These are phyloP conservation scores for Nepenthes mirabilis DNA, from an alignment of 148 eudicot species.

Conservation along the genomic window DNA sequence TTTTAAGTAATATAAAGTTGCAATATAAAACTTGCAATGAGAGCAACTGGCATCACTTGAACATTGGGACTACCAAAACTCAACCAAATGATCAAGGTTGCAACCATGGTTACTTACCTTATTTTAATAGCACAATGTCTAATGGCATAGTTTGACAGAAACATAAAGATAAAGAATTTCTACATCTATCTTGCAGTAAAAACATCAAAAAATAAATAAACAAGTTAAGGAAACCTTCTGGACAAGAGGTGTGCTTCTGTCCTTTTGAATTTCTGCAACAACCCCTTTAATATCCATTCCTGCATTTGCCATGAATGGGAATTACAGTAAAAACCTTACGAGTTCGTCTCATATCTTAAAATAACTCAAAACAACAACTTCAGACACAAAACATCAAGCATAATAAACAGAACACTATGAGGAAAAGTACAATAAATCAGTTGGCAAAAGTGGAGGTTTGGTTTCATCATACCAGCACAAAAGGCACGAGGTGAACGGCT, in stretches of 20 bases:
- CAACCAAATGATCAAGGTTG: too few species aligned
- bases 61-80: too few species aligned
- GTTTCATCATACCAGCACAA: conserved; percentile 57
- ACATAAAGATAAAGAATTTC: too few species aligned
- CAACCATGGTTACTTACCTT: too few species aligned
- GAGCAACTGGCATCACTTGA: too few species aligned
- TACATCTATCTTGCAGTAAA: background rate
- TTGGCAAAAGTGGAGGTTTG: background rate
- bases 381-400: background rate
- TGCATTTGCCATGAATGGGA: conserved; percentile 34
- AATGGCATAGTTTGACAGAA: too few species aligned
- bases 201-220: background rate
- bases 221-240: conserved; percentile 41
- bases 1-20: conserved; percentile 8
- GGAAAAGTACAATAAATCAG: background rate
- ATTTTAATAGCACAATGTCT: too few species aligned
- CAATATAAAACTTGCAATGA: too few species aligned
- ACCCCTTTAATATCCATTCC: conserved; percentile 99
- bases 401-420: background rate
- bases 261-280: conserved; percentile 77
- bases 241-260: conserved; percentile 87
- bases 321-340: conserved; percentile 9
- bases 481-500: conserved; percentile 88
- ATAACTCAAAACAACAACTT: background rate
- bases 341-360: conserved; percentile 7